phyloP scores from a whole-genome alignment of 345 rosid genomes.

The Arabidopsis arenosa region DNA sequence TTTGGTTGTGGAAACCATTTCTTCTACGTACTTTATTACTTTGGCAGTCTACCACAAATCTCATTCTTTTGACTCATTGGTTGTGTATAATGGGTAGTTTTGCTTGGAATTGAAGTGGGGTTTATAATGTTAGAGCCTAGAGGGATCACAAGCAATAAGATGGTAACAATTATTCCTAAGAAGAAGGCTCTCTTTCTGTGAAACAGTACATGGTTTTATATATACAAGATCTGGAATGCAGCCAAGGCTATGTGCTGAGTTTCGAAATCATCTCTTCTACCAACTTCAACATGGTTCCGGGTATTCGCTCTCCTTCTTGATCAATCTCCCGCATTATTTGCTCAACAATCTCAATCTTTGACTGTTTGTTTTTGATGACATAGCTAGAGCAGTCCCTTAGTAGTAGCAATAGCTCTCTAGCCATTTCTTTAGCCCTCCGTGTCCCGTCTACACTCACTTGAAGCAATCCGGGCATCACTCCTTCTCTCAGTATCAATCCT shows the following conservation, averaged over 20 bases:
- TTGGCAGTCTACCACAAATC: too few species aligned
- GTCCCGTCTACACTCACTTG: slow-evolving; percentile 82
- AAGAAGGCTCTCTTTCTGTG: background rate
- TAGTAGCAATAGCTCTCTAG: slow-evolving; percentile 64
- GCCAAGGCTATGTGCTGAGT: slow-evolving; percentile 51
- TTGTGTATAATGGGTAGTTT: too few species aligned
- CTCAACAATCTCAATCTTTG: slow-evolving; percentile 56
- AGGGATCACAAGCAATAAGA: too few species aligned
- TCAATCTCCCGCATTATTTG: slow-evolving; percentile 79
- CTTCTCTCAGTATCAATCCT: slow-evolving; percentile 74
- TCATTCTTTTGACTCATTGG: too few species aligned
- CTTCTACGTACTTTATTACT: too few species aligned
- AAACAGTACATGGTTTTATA: slow-evolving; percentile 17
- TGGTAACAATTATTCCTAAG: background rate
- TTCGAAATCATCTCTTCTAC: slow-evolving; percentile 85
- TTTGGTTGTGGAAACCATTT: too few species aligned
- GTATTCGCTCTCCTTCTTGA: slow-evolving; percentile 57
- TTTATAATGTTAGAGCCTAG: too few species aligned
- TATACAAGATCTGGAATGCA: slow-evolving; percentile 5
- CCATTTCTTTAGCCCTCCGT: slow-evolving; percentile 63
- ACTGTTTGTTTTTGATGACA: slow-evolving; percentile 43
- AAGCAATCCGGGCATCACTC: slow-evolving; percentile 79
- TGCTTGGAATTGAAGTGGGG: too few species aligned
- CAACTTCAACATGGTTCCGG: slow-evolving; percentile 54
- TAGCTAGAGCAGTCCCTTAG: slow-evolving; percentile 60